phyloP scores from a whole-genome alignment of 345 rosid species.

The Cardamine resedifolia region DNA sequence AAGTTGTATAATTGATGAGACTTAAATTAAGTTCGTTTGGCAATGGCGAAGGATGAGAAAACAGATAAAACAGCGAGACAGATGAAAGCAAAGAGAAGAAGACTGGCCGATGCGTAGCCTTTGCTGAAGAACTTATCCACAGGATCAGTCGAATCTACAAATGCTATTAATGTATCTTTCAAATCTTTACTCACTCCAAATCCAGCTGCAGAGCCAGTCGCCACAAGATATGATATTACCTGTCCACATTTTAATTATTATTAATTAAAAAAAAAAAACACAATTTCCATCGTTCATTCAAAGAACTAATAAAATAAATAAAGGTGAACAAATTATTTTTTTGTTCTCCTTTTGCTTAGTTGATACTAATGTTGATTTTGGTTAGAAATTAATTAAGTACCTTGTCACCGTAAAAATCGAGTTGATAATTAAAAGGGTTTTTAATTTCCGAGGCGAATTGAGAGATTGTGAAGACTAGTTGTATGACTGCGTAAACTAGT shows the following conservation, averaged over 20 bases:
- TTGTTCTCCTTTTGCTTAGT: too few species aligned
- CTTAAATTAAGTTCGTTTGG: constrained; percentile 26
- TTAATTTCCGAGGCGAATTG: constrained; percentile 30
- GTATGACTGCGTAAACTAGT: constrained; percentile 36
- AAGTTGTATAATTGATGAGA: not conserved
- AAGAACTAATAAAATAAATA: not conserved
- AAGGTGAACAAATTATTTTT: not conserved
- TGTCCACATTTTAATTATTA: constrained; percentile 8
- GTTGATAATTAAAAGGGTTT: constrained; percentile 31
- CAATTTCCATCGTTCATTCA: not conserved
- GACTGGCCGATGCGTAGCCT: constrained; percentile 50
- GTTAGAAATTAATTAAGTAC: constrained; percentile 8
- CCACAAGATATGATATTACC: constrained; percentile 48
- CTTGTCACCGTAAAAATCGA: constrained; percentile 47
- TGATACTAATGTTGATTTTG: not conserved
- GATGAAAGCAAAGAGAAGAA: constrained; percentile 54
- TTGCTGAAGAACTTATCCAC: constrained; percentile 43
- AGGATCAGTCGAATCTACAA: constrained; percentile 30
- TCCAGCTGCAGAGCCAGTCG: constrained; percentile 57
- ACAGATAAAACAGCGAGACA: constrained; percentile 54
- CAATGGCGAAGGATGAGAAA: constrained; percentile 49
- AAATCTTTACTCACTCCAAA: constrained; percentile 56
- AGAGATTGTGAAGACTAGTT: constrained; percentile 36
- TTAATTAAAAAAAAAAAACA: not conserved
- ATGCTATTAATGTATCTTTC: constrained; percentile 22